These are phyloP conservation scores for Cytospora schulzeri DNA, from an alignment of 2,329 filamentous ascomycete species.

Conservation along the genomic window DNA sequence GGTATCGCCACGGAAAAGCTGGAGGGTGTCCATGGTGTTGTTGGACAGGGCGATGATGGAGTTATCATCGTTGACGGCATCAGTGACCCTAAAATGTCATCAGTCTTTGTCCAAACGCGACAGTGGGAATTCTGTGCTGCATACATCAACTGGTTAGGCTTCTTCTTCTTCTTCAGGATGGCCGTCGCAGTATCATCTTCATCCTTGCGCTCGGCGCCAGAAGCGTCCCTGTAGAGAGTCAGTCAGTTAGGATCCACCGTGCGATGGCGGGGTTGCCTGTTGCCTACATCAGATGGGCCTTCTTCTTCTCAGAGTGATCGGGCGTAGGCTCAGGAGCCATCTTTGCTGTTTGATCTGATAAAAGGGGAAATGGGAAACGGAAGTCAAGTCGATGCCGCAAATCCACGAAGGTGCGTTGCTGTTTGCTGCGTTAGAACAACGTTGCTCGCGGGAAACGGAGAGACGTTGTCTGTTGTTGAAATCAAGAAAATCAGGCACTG, in stretches of 20 bases:
- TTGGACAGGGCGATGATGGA: conserved; percentile 98
- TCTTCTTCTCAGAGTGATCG: conserved; percentile 70
- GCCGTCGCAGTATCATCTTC: conserved; percentile 91
- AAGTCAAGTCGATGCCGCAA: conserved; percentile 17
- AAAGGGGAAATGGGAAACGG: conserved; percentile 21
- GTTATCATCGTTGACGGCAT: conserved; percentile 99
- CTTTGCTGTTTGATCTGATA: conserved; percentile 42
- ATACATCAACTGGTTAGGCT: conserved; percentile 98
- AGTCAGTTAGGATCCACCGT: conserved; percentile 4
- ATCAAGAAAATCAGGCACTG: conserved; percentile 16
- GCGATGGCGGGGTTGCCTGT: conserved; percentile 14
- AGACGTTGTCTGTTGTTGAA: not conserved
- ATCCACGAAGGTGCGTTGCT: conserved; percentile 15
- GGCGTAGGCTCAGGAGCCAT: conserved; percentile 68
- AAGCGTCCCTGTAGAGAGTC: conserved; percentile 69
- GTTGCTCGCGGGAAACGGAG: not conserved
- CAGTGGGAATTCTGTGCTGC: conserved; percentile 14
- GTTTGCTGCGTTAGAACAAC: conserved; percentile 11
- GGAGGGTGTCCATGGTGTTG: conserved; percentile 97
- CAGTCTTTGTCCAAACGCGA: conserved; percentile 22
- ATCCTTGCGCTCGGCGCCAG: conserved; percentile 84
- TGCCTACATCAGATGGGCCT: conserved; percentile 79
- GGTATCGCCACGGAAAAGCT: conserved; percentile 98
- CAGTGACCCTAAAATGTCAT: conserved; percentile 75
- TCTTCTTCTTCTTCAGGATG: conserved; percentile 99